Percentiles rank a stretch among this genome's conserved stretches.
These are phyloP conservation scores for Rhodofomes roseus DNA, from an alignment of 1,284 basidiomycete species.

Conservation along the genomic window DNA sequence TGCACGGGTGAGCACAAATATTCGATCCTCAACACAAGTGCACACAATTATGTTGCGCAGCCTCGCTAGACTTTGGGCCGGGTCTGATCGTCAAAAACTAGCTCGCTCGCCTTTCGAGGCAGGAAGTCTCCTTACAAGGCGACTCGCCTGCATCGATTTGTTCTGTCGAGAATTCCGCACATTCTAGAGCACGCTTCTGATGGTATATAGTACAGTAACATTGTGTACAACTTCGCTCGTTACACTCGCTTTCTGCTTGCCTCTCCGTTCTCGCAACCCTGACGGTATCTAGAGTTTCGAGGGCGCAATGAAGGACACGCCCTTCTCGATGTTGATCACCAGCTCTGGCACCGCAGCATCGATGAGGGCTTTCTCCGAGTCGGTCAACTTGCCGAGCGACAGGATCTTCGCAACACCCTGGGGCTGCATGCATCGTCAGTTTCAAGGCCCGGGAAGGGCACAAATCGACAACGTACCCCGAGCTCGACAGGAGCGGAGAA, in stretches of 20 bases:
- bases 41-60: too few relatives aligned
- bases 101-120: background rate
- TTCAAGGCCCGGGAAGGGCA: background rate
- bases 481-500: constrained; percentile 86
- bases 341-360: constrained; percentile 82
- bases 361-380: constrained; percentile 73
- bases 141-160: too few relatives aligned
- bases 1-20: too few relatives aligned
- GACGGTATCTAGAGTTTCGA: constrained; percentile 5
- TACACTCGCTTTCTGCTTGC: background rate
- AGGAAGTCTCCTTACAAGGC: background rate
- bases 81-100: too few relatives aligned
- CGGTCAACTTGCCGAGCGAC: constrained; percentile 70
- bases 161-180: background rate
- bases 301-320: constrained; percentile 8
- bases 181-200: background rate
- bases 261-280: background rate
- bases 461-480: constrained; percentile 47
- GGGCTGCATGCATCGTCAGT: constrained; percentile 37
- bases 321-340: constrained; percentile 72
- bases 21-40: background rate
- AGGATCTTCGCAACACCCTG: constrained; percentile 83
- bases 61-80: too few relatives aligned
- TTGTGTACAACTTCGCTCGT: background rate
- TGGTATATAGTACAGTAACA: background rate